Conservation (phyloP, 495 filamentous ascomycete species). For the Xylaria flabelliformis region DNA sequence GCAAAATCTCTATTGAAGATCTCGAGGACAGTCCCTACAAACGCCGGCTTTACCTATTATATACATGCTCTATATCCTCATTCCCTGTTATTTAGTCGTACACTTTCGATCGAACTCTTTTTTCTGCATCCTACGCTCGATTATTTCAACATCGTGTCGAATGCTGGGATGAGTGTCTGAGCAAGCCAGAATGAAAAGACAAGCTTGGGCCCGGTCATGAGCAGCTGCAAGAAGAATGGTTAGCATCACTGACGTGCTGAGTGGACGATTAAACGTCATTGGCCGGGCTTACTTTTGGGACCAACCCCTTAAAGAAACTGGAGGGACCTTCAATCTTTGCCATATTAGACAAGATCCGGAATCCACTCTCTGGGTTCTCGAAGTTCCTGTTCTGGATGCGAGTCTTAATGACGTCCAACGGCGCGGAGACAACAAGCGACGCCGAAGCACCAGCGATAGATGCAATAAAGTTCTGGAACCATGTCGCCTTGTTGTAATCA, state of each 20-base stretch:
- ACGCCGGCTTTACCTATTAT: constrained; percentile 30
- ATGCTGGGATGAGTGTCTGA: constrained; percentile 81
- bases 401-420: constrained; percentile 98
- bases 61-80: constrained; percentile 27
- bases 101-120: constrained; percentile 13
- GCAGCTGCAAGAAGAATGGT: constrained; percentile 57
- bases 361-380: constrained; percentile 92
- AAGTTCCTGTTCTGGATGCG: constrained; percentile 99
- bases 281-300: constrained; percentile 71
- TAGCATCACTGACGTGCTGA: constrained; percentile 18
- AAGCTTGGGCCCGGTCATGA: constrained; percentile 98
- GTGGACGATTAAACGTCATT: too few species aligned
- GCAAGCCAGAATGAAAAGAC: constrained; percentile 99
- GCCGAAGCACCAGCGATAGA: constrained; percentile 93
- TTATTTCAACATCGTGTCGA: constrained; percentile 52
- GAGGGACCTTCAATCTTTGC: constrained; percentile 80
- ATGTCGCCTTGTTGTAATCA: constrained; percentile 96
- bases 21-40: constrained; percentile 12
- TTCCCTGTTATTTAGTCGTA: constrained; percentile 17
- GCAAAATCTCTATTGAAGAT: constrained; percentile 5
- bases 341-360: constrained; percentile 92
- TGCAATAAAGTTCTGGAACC: constrained; percentile 96
- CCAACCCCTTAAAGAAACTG: constrained; percentile 97
- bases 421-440: constrained; percentile 90
- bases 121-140: background rate